Evolutionary conservation across 768 basidiomycete genomes (phyloP).

Genomic region (Mycena belliarum): DNA sequence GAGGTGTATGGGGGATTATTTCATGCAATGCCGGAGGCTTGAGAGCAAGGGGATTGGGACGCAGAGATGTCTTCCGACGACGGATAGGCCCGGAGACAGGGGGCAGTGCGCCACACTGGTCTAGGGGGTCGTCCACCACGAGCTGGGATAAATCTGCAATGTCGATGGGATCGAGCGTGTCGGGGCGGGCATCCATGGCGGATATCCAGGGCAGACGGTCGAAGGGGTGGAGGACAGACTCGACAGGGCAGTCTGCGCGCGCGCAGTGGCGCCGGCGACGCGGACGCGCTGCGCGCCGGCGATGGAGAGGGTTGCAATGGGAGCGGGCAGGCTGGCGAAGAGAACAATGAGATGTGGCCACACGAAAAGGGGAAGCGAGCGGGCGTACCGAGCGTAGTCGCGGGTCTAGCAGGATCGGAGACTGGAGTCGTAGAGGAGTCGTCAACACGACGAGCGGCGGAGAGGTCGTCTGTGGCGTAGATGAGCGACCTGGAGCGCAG

Average conservation of each 20-base stretch:
- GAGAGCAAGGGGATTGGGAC: conserved; percentile 47
- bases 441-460: conserved; percentile 3
- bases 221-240: conserved; percentile 43
- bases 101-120: conserved; percentile 21
- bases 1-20: conserved; percentile 31
- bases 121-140: conserved; percentile 27
- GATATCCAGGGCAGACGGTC: conserved; percentile 73
- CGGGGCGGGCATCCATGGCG: conserved; percentile 49
- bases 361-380: neutral
- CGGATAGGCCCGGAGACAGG: conserved; percentile 56
- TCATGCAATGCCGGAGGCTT: conserved; percentile 24
- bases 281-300: conserved; percentile 32
- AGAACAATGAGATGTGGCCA: neutral
- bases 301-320: conserved; percentile 34
- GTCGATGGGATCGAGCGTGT: conserved; percentile 46
- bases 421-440: conserved; percentile 23
- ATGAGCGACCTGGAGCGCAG: neutral
- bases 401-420: conserved; percentile 26
- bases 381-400: conserved; percentile 14
- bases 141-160: conserved; percentile 70
- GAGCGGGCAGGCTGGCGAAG: conserved; percentile 1
- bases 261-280: conserved; percentile 43
- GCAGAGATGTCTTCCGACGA: conserved; percentile 54
- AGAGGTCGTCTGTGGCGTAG: conserved; percentile 17
- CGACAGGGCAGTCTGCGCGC: conserved; percentile 42